Evolutionary conservation across 164 flowering plant species (phyloP), one percentile per base, ranked within the genome.

Genomic region (Nelumbo lutea): DNA sequence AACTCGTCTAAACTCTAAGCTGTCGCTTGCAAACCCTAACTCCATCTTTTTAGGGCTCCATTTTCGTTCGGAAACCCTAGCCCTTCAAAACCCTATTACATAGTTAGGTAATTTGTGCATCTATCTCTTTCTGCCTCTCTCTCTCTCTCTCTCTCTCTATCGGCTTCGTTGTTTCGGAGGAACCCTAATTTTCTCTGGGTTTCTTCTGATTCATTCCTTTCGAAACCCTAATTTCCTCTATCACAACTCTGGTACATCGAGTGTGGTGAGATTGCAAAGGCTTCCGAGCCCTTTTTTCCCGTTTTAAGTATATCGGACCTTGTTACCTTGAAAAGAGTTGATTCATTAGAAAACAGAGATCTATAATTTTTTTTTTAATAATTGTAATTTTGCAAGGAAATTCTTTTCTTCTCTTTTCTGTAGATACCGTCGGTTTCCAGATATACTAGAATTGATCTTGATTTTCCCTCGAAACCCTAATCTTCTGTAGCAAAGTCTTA

Each of bases 381-480:
- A 39, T 59, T 2, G 6, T 59, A 9, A 15, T 59, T 8, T 59
- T 9, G 43, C 1, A 40, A 59, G 3, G 1, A 6, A 39, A 38
- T 39, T 59, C 10, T 8, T 59, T 3, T 53, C 14, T 53, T 1
- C 14, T 53, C 4, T 53, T 14, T 51, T 10, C 11, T 2, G 0
- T 8, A 39, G 62, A 39, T 2, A 60, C 5, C 59, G 9, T 3
- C 46, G 4, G 45, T 3, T 60, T 60, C 10, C 9, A 57, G 45
- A 10, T 39, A 8, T 11, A 41, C 13, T 9, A 60, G 62, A 41
- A 9, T 60, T 60, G 62, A 60, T 60, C 62, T 3, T 27, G 2
- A 27, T 57, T 57, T 61, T 2, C 3, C 38, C 43, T n/a, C 51
- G 56, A 52, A 62, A 38, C 53, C 61, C 70, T 73, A 68, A 61